Evolutionary conservation across 768 basidiomycete genomes (phyloP).

Genomic region (Guyanaporus albipodus): DNA sequence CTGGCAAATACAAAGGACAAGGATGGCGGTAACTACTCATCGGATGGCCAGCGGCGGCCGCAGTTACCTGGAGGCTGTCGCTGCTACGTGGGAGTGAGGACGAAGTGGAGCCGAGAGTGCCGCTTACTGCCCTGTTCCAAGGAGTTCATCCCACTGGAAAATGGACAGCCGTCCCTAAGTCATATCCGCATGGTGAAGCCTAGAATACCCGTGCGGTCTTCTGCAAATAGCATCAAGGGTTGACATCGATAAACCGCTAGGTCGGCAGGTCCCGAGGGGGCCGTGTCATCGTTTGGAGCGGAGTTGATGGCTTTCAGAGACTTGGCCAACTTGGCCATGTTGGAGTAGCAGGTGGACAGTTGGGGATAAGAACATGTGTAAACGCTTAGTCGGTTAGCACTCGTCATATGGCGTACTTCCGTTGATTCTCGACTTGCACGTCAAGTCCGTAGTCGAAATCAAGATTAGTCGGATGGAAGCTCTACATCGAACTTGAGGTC

Average conservation of each 20-base stretch:
- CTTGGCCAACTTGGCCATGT: too few relatives aligned
- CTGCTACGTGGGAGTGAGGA: background rate
- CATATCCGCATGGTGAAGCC: constrained; percentile 11
- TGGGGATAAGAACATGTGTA: too few relatives aligned
- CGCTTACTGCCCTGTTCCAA: constrained; percentile 1
- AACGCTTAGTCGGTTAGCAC: too few relatives aligned
- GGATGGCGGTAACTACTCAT: too few relatives aligned
- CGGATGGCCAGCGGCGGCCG: background rate
- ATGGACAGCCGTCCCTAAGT: background rate
- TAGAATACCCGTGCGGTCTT: constrained; percentile 1
- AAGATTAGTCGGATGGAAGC: too few relatives aligned
- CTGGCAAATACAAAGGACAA: too few relatives aligned
- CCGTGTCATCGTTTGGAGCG: constrained; percentile 7
- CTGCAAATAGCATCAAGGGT: constrained; percentile 3
- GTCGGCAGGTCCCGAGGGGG: background rate
- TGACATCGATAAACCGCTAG: constrained; percentile 1
- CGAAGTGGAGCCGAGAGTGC: background rate
- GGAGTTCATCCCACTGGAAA: background rate
- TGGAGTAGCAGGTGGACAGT: too few relatives aligned
- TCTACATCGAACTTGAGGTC: too few relatives aligned
- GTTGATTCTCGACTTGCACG: too few relatives aligned
- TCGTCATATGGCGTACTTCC: too few relatives aligned
- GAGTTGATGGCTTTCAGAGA: constrained; percentile 1
- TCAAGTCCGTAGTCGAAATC: too few relatives aligned
- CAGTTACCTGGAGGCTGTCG: background rate